A percentile compares a stretch with the other conserved stretches of the same genome.
phyloP scores from a whole-genome alignment of 352 stramenopile genomes.

The Aphanomyces astaci region DNA sequence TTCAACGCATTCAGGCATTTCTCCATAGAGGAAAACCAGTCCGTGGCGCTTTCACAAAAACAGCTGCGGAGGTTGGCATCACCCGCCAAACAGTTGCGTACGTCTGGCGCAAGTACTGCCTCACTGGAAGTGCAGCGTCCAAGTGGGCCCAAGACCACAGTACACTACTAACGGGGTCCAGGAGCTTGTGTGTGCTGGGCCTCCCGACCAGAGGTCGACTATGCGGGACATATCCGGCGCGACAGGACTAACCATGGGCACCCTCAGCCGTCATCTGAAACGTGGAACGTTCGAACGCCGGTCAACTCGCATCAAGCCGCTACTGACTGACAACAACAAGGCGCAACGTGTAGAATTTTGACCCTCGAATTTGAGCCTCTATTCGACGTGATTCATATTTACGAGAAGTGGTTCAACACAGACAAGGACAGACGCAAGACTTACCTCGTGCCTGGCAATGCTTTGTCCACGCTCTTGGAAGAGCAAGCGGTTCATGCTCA shows the following conservation, averaged over 20 bases:
- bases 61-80: no score
- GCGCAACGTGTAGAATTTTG: not conserved
- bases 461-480: not conserved
- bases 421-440: constrained; percentile 30
- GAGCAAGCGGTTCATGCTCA: constrained; percentile 24
- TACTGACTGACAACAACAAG: not conserved
- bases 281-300: not conserved
- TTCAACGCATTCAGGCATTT: no score
- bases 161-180: no score
- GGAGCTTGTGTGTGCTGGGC: no score
- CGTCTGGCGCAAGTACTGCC: no score
- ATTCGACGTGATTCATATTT: not conserved
- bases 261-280: not conserved
- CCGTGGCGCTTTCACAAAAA: no score
- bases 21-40: no score
- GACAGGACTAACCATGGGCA: not conserved
- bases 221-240: not conserved
- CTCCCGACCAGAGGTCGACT: no score
- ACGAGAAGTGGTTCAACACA: constrained; percentile 36
- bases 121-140: no score
- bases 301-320: not conserved
- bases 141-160: no score
- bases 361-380: not conserved
- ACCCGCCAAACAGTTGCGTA: no score
- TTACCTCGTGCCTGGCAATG: constrained; percentile 11